Conservation (phyloP, 345 rosid genomes). For the Salix arbutifolia region DNA sequence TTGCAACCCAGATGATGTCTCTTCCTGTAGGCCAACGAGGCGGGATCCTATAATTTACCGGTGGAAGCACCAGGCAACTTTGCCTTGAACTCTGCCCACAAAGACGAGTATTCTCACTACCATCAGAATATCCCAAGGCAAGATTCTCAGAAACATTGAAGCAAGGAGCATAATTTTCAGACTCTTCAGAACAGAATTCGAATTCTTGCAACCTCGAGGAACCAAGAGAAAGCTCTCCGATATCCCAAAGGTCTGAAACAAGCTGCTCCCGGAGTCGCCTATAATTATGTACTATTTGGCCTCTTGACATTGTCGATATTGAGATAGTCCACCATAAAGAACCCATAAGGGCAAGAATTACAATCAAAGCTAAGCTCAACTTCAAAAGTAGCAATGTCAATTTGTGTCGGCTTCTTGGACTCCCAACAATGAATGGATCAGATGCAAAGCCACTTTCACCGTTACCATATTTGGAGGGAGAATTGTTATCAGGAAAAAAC, state of each 20-base stretch:
- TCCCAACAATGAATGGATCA: slow-evolving; percentile 44
- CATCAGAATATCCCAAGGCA: slow-evolving; percentile 48
- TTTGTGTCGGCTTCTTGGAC: slow-evolving; percentile 60
- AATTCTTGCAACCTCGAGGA: slow-evolving; percentile 63
- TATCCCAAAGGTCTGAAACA: slow-evolving; percentile 80
- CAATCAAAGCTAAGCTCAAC: slow-evolving; percentile 66
- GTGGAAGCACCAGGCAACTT: slow-evolving; percentile 73
- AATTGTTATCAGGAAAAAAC: slow-evolving; percentile 41
- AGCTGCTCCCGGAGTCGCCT: slow-evolving; percentile 86
- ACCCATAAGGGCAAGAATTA: slow-evolving; percentile 61
- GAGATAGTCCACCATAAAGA: slow-evolving; percentile 96
- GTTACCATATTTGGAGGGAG: slow-evolving; percentile 54
- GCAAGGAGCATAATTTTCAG: slow-evolving; percentile 83
- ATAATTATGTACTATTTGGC: slow-evolving; percentile 67
- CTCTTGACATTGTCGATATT: slow-evolving; percentile 65
- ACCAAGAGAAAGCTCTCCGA: slow-evolving; percentile 84
- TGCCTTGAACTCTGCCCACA: slow-evolving; percentile 52
- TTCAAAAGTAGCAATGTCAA: slow-evolving; percentile 53
- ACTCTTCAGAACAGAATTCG: slow-evolving; percentile 65
- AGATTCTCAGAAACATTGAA: slow-evolving; percentile 62
- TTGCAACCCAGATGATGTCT: slow-evolving; percentile 84
- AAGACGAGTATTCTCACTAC: slow-evolving; percentile 56
- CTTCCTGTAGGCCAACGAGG: slow-evolving; percentile 97
- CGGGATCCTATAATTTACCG: slow-evolving; percentile 71
- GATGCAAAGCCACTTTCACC: slow-evolving; percentile 57